Base-by-base conservation (phyloP, 768 basidiomycete species). In the Russula dissimulans region DNA sequence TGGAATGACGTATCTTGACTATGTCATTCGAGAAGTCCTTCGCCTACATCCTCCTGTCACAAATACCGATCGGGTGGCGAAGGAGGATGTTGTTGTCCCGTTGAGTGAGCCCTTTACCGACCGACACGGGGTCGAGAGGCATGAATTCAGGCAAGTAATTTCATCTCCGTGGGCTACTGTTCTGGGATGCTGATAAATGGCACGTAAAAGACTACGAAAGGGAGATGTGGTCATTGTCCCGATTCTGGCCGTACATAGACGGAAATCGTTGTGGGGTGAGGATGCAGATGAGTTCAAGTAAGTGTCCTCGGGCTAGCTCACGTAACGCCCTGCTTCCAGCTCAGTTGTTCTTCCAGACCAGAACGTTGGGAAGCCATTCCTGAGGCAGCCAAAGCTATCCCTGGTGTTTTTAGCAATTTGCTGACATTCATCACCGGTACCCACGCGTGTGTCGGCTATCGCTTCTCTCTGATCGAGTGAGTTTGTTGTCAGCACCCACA, bases 1-100 rank as follows among this genome's bases (percentile, higher is more conserved):
- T 57, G 73, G 78, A 4, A 74, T 92, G 3, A 79, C 84, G 0
- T 89, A 86, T 66, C 81, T 91, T 17, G 89, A 66, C 41, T 44
- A 50, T 22, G 59, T 66, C 11, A 36, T 18, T 6, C 56, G 63
- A 3, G 65, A 66, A 41, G 44, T 44, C 41, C 53, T 66, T 14
- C 62, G 65, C 31, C 47, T 66, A 4, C 7, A 61, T 48, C 11
- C 59, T 7, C 68, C 68, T n/a, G 66, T 67, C 26, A 8, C 62
- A 4, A 26, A n/a, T 8, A 53, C 55, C 6, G 44, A 52, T 4
- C 61, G 68, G 15, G 43, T 55, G 4, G 60, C 66, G 4, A 42
- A 5, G 46, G 38, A 55, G 38, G 67, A 69, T 59, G 55, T 55
- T 12, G 54, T 62, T 3, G 56, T 69, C 14, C 66, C 64, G 2